Percentiles rank a stretch among this genome's conserved stretches.
Conservation (phyloP, 176 grass and related monocot species). For the Raddia distichophylla region DNA sequence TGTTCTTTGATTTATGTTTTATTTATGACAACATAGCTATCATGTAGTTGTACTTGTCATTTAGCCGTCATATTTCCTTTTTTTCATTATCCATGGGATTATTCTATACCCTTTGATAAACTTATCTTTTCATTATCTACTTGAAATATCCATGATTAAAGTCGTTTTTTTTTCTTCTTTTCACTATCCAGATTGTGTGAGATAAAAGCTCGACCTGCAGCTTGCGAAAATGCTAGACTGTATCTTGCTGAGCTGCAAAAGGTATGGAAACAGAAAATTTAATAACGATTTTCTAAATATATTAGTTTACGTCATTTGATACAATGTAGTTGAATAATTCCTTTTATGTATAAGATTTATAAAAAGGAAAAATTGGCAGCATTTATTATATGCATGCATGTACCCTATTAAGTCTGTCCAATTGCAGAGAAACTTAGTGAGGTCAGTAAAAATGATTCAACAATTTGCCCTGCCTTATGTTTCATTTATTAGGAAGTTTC, state of each 20-base stretch:
- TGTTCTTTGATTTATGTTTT: too few relatives aligned
- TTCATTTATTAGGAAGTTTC: slow-evolving; percentile 25
- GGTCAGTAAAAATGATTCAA: slow-evolving; percentile 47
- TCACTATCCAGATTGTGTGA: slow-evolving; percentile 69
- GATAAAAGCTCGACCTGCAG: slow-evolving; percentile 69
- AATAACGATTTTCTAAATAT: slow-evolving; percentile 13
- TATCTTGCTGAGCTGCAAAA: slow-evolving; percentile 85
- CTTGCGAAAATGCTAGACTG: slow-evolving; percentile 73
- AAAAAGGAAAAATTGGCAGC: not conserved
- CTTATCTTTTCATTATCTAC: too few relatives aligned
- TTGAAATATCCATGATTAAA: slow-evolving; percentile 14
- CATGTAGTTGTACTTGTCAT: too few relatives aligned
- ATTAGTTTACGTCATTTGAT: not conserved
- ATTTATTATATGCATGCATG: not conserved
- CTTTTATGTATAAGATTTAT: not conserved
- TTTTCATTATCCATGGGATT: too few relatives aligned
- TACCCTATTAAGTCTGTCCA: not conserved
- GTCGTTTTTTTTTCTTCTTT: slow-evolving; percentile 35
- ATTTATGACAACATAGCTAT: too few relatives aligned
- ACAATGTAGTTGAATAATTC: not conserved
- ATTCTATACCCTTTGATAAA: too few relatives aligned
- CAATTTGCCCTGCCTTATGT: not conserved
- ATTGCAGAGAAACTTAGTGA: slow-evolving; percentile 81
- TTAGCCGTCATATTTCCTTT: too few relatives aligned
- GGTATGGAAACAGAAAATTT: slow-evolving; percentile 13